Base-by-base conservation (phyloP, 805 yeast species). In the Grigorovia humatica region DNA sequence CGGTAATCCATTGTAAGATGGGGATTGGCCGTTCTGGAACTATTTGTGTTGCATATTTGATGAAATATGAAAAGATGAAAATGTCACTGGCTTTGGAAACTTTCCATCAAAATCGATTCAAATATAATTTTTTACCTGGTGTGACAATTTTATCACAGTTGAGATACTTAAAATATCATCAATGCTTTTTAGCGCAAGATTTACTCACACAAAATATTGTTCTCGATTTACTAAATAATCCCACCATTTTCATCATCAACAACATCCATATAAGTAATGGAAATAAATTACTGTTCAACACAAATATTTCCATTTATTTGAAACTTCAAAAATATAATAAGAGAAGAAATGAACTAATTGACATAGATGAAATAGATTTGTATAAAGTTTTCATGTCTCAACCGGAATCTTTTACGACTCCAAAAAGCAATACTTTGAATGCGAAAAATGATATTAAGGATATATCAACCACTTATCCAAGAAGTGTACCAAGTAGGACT, bases 1-100 rank as follows among this genome's bases (percentile, higher is more conserved):
- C 86, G 0, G 74, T 86, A 0, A 65, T 91, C 8, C 97, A 91
- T 63, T 91, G 98, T 64, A 82, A 85, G 60, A 86, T 87, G 56
- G 98, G 98, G 0, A 89, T 88, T 66, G 98, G 98, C 0, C 71
- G 98, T 29, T 83, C 96, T 0, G 97, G 98, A 0, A 75, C 89
- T 1, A 67, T 88, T 1, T 77, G 78, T 7, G 79, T 86, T 54
- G 87, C 89, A 0, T 85, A 80, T 60, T 65, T 90, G 55, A 82
- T 89, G 78, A 73, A 72, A 49, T 63, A 67, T 48, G 63, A 65
- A 38, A 68, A 68, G 2, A 51, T 72, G 50, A 54, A 73, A 0
- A 69, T 75, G 13, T 65, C 69, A 1, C 73, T 70, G 18, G 86
- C 89, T 1, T 71, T 77, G 44, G 65, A 64, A 0, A 52, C 72